Percentiles rank a stretch among this genome's conserved stretches.
Evolutionary conservation across 768 basidiomycete genomes (phyloP).

Genomic region (Auricularia cornea): DNA sequence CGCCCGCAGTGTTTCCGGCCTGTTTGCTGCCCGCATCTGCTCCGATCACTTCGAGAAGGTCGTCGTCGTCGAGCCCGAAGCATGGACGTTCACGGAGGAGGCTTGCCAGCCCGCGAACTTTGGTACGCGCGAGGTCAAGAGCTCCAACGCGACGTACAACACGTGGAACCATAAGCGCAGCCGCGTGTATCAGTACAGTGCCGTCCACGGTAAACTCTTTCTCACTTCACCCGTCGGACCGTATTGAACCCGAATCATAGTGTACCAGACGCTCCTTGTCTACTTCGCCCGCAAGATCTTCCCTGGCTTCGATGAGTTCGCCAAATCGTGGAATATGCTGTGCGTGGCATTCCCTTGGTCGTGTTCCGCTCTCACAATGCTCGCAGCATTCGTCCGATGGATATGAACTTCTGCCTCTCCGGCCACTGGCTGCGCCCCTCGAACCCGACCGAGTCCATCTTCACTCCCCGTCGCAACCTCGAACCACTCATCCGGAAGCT

Average conservation of each 20-base stretch:
- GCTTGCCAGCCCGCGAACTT: slow-evolving; percentile 3
- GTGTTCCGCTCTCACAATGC: background rate
- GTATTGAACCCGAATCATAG: background rate
- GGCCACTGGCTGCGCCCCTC: slow-evolving; percentile 5
- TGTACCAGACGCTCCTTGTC: background rate
- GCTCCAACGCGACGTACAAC: slow-evolving; percentile 8
- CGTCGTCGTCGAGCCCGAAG: slow-evolving; percentile 25
- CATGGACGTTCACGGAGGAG: slow-evolving; percentile 17
- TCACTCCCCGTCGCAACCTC: slow-evolving; percentile 16
- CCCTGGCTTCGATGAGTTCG: background rate
- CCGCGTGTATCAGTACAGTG: slow-evolving; percentile 21
- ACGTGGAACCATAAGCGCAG: slow-evolving; percentile 9
- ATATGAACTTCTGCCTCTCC: background rate
- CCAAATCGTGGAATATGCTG: background rate
- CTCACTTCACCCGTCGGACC: background rate
- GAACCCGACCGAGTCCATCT: slow-evolving; percentile 10
- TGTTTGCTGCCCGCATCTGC: slow-evolving; percentile 25
- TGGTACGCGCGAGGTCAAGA: slow-evolving; percentile 7
- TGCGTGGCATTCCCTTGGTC: background rate
- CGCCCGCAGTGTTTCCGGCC: slow-evolving; percentile 20
- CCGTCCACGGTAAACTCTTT: slow-evolving; percentile 16
- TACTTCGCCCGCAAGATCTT: background rate
- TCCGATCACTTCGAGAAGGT: slow-evolving; percentile 26
- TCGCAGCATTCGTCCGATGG: background rate
- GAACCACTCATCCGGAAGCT: slow-evolving; percentile 25